Evolutionary conservation across 495 filamentous ascomycete species (phyloP).

Genomic region (Chaetomium fimeti): DNA sequence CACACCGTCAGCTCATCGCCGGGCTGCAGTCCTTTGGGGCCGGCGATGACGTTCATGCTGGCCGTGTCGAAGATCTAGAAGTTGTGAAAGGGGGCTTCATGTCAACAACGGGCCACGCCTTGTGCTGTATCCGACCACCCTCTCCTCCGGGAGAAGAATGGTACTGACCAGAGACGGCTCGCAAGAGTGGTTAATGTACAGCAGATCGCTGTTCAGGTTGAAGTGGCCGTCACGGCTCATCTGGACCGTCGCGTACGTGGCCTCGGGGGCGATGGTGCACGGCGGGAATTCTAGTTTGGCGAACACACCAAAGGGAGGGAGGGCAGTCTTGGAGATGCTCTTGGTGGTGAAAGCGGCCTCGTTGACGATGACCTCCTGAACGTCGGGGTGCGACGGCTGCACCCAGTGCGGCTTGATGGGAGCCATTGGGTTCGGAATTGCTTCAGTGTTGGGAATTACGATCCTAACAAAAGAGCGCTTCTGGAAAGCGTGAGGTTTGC

Average conservation of each 20-base stretch:
- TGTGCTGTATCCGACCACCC: neutral
- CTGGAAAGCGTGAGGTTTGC: constrained; percentile 1
- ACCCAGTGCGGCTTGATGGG: constrained; percentile 52
- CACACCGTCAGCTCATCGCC: constrained; percentile 64
- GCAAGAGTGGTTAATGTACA: constrained; percentile 76
- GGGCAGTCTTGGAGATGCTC: constrained; percentile 58
- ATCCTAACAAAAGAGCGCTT: too few relatives aligned
- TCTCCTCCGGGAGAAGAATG: neutral
- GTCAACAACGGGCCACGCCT: neutral
- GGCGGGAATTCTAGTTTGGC: constrained; percentile 53
- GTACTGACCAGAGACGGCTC: constrained; percentile 59
- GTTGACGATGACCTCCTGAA: constrained; percentile 53
- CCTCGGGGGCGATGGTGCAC: constrained; percentile 51
- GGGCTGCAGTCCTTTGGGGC: constrained; percentile 52
- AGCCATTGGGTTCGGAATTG: constrained; percentile 38
- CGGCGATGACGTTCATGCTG: constrained; percentile 60
- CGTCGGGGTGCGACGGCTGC: constrained; percentile 53
- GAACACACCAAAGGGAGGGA: constrained; percentile 62
- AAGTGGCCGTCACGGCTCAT: constrained; percentile 60
- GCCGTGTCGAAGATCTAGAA: constrained; percentile 63
- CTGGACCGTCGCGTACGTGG: constrained; percentile 71
- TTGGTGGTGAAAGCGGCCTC: constrained; percentile 57
- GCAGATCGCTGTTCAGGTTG: constrained; percentile 70
- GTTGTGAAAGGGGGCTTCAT: neutral
- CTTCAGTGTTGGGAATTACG: neutral